Base-by-base conservation (phyloP, 306 rosid genomes). In the Ceratonia siliqua region DNA sequence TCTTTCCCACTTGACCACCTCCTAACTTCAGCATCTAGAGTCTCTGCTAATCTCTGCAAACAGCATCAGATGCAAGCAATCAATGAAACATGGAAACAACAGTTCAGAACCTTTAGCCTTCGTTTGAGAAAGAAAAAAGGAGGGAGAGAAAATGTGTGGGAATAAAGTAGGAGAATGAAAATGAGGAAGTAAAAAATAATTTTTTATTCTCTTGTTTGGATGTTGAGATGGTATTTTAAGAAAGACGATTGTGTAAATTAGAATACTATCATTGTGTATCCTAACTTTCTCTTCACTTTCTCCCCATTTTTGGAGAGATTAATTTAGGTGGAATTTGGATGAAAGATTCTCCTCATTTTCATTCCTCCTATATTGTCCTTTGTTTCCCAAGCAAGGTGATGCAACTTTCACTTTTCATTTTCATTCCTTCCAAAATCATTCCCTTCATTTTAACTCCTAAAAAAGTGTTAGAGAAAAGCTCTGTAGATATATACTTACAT, bases 1-100 rank as follows among this genome's bases (percentile, higher is more conserved):
- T 94, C 99, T 86, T 94, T 94, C 78, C 97, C 99, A 68, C 90
- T 89, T 63, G 97, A 94, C 99, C 99, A 94, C 86, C 97, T 88
- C 87, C 84, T 87, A 71, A 94, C 96, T 75, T 94, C 99, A 63
- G 97, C 92, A 85, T 90, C 99, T 73, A 94, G 82, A 70, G 97
- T 90, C 84, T 94, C 99, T 1, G 99, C 93, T 70, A 94, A 74
- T 69, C 96, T 90, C 99, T 94, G 93, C 81, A 82, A 85, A 82
- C 70, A 80, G 52, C 78, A 87, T n/a, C 30, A 68, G 57, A 69
- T 50, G 73, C 49, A 42, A 76, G 24, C 25, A 70, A 66, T 74
- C 76, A 83, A 73, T 41, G 27, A 85, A 64, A 76, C 71, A 58
- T 17, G 30, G 48, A 57, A 78, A 63, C 68, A 78, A 67, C 52